Percentiles rank a stretch among this genome's conserved stretches.
Conservation (phyloP, 768 basidiomycete genomes). For the Trametes elegans region DNA sequence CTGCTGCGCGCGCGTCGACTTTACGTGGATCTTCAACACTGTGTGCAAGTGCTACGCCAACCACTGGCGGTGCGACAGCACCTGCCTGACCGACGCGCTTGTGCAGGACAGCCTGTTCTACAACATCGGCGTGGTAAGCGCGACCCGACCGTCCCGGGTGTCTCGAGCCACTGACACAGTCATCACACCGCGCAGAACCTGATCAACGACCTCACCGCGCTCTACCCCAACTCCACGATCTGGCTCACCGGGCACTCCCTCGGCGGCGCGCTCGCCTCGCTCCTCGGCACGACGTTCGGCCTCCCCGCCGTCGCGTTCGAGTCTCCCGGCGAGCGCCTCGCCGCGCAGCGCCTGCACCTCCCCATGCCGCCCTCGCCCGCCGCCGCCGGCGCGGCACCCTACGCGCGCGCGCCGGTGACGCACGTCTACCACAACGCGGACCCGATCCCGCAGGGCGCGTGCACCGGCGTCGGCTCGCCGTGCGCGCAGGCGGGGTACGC, state of each 20-base stretch:
- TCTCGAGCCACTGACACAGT: neutral
- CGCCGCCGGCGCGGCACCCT: neutral
- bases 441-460: constrained; percentile 62
- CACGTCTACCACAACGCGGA: constrained; percentile 68
- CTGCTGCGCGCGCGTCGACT: constrained; percentile 88
- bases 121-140: constrained; percentile 70
- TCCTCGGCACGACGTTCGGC: constrained; percentile 65
- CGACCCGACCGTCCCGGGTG: neutral
- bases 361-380: constrained; percentile 45
- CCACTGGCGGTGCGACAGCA: constrained; percentile 70
- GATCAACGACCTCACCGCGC: constrained; percentile 52
- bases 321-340: constrained; percentile 61
- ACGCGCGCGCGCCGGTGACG: constrained; percentile 29
- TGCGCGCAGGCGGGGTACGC: constrained; percentile 70
- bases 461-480: constrained; percentile 47
- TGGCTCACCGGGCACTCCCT: constrained; percentile 65
- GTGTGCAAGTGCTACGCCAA: constrained; percentile 87
- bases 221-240: constrained; percentile 58
- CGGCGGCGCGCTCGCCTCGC: constrained; percentile 61
- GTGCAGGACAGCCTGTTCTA: constrained; percentile 92
- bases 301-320: constrained; percentile 64
- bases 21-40: constrained; percentile 80
- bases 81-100: constrained; percentile 81
- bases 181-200: constrained; percentile 37
- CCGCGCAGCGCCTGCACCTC: constrained; percentile 60